Evolutionary conservation across 805 yeast species (phyloP).

Genomic region (Sugiyamaella smithiae): DNA sequence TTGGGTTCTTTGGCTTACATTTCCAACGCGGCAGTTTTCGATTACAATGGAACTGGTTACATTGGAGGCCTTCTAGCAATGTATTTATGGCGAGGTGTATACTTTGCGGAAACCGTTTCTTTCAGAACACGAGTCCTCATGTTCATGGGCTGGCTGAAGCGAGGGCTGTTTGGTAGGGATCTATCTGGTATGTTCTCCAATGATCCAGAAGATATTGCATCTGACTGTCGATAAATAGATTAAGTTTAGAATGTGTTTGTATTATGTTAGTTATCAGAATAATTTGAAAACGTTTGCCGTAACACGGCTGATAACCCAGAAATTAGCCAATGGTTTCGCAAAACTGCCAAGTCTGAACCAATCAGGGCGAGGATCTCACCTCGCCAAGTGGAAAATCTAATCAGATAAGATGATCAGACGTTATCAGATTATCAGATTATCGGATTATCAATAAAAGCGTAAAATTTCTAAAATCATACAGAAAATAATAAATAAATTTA

Average conservation of each 20-base stretch:
- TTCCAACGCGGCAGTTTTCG: slow-evolving; percentile 70
- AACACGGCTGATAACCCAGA: too few species aligned
- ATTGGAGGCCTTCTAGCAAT: slow-evolving; percentile 68
- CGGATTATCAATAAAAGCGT: background rate
- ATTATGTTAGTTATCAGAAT: too few species aligned
- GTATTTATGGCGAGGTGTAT: slow-evolving; percentile 70
- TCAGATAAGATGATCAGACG: slow-evolving; percentile 8
- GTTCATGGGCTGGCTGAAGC: slow-evolving; percentile 66
- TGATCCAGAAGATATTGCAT: slow-evolving; percentile 5
- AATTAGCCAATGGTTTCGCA: too few species aligned
- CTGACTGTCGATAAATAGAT: background rate
- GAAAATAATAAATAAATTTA: slow-evolving; percentile 4
- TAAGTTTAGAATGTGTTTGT: too few species aligned
- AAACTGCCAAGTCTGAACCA: too few species aligned
- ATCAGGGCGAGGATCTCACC: too few species aligned
- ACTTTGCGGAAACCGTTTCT: slow-evolving; percentile 66
- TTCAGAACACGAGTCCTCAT: slow-evolving; percentile 59
- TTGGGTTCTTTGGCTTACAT: slow-evolving; percentile 66
- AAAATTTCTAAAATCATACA: background rate
- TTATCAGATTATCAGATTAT: background rate
- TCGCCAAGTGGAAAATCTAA: too few species aligned
- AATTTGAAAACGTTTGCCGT: too few species aligned
- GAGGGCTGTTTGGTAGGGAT: slow-evolving; percentile 42
- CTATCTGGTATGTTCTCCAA: slow-evolving; percentile 23
- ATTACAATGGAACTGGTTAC: slow-evolving; percentile 55